Evolutionary conservation across 2,329 filamentous ascomycete species (phyloP).

Genomic region (Didymellaceae sp.): DNA sequence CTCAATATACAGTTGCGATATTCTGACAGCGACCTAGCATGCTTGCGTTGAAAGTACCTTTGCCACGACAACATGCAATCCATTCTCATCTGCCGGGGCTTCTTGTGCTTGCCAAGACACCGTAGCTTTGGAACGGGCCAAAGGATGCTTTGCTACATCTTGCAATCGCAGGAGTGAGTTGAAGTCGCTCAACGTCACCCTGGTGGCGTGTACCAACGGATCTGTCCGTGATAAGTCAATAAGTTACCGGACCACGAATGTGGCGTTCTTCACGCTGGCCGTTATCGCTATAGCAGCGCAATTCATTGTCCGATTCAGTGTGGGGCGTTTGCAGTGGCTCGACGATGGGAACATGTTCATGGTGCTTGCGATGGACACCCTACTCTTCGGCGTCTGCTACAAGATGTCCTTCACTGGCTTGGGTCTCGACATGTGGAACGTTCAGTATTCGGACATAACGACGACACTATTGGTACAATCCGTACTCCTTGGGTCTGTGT

Average conservation of each 20-base stretch:
- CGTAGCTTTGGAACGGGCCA: neutral
- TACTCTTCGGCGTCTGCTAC: conserved; percentile 13
- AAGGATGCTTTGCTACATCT: neutral
- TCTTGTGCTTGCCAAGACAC: conserved; percentile 6
- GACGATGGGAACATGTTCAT: conserved; percentile 9
- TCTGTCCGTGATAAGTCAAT: conserved; percentile 12
- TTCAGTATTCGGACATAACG: conserved; percentile 8
- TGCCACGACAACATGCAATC: neutral
- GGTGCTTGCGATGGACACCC: conserved; percentile 1
- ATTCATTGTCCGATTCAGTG: conserved; percentile 1
- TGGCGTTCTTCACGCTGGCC: conserved; percentile 6
- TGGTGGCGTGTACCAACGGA: conserved; percentile 4
- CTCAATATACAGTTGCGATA: neutral
- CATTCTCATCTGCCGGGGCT: neutral
- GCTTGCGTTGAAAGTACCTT: conserved; percentile 6
- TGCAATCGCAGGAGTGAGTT: conserved; percentile 5
- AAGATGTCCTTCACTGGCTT: conserved; percentile 21
- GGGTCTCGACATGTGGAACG: conserved; percentile 20
- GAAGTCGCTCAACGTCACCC: neutral
- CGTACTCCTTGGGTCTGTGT: neutral
- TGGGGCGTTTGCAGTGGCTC: conserved; percentile 8
- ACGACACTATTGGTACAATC: conserved; percentile 14
- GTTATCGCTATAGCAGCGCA: neutral
- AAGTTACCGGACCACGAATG: conserved; percentile 2
- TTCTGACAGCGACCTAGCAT: neutral